Percentiles rank a stretch among this genome's conserved stretches.
Evolutionary conservation across 345 rosid genomes (phyloP).

Genomic region (Acer saccharum): DNA sequence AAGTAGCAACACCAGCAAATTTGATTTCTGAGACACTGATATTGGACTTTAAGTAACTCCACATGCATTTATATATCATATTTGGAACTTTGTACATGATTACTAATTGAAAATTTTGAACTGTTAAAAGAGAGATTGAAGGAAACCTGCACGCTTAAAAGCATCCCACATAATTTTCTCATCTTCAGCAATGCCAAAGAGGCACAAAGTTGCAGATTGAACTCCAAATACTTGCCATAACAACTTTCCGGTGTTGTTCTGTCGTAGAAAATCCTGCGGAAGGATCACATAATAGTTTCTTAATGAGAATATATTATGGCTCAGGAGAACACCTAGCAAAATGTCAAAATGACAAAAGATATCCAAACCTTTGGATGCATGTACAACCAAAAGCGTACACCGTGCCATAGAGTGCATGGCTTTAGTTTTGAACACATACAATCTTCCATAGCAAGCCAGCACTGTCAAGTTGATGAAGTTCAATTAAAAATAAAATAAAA

Average conservation of each 20-base stretch:
- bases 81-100: background rate
- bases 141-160: conserved; percentile 70
- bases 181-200: conserved; percentile 85
- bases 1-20: conserved; percentile 4
- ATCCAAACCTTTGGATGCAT: conserved; percentile 95
- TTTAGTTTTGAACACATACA: conserved; percentile 80
- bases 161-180: conserved; percentile 93
- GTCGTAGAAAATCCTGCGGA: conserved; percentile 83
- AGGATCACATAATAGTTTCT: conserved; percentile 14
- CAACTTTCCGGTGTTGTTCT: conserved; percentile 96
- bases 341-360: background rate
- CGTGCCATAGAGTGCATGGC: conserved; percentile 62
- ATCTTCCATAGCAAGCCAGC: conserved; percentile 96
- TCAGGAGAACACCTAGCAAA: background rate
- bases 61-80: conserved; percentile 10
- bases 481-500: background rate
- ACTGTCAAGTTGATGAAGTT: conserved; percentile 45
- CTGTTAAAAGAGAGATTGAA: conserved; percentile 9
- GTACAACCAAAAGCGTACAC: conserved; percentile 84
- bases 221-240: conserved; percentile 90
- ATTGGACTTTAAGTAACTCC: conserved; percentile 11
- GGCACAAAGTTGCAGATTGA: conserved; percentile 77
- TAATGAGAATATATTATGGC: background rate
- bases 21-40: background rate
- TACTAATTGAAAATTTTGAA: conserved; percentile 5